These are phyloP conservation scores for Phaseolus coccineus DNA, from an alignment of 331 rosid species.

Conservation along the genomic window DNA sequence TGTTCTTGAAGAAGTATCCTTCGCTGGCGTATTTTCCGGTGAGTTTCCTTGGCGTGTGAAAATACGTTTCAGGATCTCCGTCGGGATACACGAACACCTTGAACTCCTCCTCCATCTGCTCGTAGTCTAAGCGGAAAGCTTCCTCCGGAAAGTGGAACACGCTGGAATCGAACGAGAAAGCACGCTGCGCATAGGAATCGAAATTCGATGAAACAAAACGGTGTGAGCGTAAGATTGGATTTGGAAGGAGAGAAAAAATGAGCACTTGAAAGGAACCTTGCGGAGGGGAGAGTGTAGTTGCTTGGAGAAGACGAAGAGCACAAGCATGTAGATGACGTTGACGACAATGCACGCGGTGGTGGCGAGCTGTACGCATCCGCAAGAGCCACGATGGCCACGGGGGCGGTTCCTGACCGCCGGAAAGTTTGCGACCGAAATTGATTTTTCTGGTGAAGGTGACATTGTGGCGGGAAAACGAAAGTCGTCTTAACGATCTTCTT, in stretches of 20 bases:
- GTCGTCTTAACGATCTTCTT: slow-evolving; percentile 23
- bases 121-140: slow-evolving; percentile 30
- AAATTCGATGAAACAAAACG: neutral
- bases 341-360: neutral
- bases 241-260: neutral
- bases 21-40: slow-evolving; percentile 48
- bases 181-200: neutral
- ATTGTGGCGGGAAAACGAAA: slow-evolving; percentile 38
- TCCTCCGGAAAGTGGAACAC: slow-evolving; percentile 24
- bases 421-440: neutral
- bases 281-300: neutral
- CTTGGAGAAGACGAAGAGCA: neutral
- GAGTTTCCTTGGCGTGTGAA: slow-evolving; percentile 43
- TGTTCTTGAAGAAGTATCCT: slow-evolving; percentile 50
- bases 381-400: neutral
- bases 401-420: neutral
- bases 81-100: slow-evolving; percentile 49
- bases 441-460: neutral
- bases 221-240: neutral
- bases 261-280: neutral
- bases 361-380: neutral
- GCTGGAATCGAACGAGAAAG: neutral
- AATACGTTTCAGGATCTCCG: slow-evolving; percentile 35
- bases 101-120: slow-evolving; percentile 45
- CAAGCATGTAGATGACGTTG: neutral